Base-by-base conservation (phyloP, 352 stramenopile genomes). In the Phytophthora cactorum region DNA sequence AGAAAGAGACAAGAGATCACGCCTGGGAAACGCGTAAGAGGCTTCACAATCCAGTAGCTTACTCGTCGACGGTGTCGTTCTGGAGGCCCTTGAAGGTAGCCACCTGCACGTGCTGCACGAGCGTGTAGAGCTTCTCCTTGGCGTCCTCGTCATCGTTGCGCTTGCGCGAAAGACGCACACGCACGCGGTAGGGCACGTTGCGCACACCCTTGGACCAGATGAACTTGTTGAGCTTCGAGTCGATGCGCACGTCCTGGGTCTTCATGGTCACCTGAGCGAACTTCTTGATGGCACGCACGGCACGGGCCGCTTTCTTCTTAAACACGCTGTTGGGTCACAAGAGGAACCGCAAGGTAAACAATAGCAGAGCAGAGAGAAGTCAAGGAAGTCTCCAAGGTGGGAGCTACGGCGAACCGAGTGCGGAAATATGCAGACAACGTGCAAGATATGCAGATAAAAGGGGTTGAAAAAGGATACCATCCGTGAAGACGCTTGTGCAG, bases 111-210 rank as follows among this genome's bases (percentile, higher is more conserved):
- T 99, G 89, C 86, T 99, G 93, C 67, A 99, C 97, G 58, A 99
- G 92, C 77, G 97, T 99, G 95, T 99, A 99, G 62, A 99, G 90
- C 88, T 99, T 99, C 86, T 99, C 97, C 65, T 98, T 97, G 72
- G 97, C 97, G 61, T 99, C 97, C 79, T 99, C 97, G 71, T 99
- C 97, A 77, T 99, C 97, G 87, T 99, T 99, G 77, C 97, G 92
- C 93, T 99, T 99, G 87, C 98, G 95, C 63, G 89, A 97, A 44
- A 99, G 91, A 79, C 96, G 91, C 47, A 99, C 97, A 72, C 98
- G 95, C 59, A 99, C 96, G 81, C 97, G 91, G 75, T 91, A 97
- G 41, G 98, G 98, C 65, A 99, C 91, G 82, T 99, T 99, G 74
- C 97, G 96, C 70, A 99, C 97, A 89, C 98, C 98, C 76, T 98